Percentiles rank a stretch among this genome's conserved stretches.
Evolutionary conservation across 2,329 filamentous ascomycete genomes (phyloP).

Genomic region (Biscogniauxia marginata): DNA sequence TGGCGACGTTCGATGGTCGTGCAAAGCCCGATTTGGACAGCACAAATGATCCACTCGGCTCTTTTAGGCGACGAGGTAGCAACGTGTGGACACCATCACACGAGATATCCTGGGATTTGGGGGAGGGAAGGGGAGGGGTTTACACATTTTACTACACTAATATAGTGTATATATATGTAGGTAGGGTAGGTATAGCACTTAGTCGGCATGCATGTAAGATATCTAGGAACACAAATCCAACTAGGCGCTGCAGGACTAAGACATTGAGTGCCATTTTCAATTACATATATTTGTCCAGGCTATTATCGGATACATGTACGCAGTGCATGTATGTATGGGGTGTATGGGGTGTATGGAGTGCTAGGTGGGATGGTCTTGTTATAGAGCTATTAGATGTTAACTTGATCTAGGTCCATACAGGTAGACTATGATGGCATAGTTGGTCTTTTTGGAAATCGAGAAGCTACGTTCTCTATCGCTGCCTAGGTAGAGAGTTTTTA

Average conservation of each 20-base stretch:
- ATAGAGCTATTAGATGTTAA: no score
- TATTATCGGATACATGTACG: no score
- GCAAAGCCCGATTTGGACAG: neutral
- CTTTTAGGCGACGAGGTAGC: neutral
- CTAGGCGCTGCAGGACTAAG: no score
- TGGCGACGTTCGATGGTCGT: neutral
- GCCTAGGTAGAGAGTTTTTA: no score
- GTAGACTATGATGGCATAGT: no score
- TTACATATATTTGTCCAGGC: no score
- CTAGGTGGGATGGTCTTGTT: no score
- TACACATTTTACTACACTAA: neutral
- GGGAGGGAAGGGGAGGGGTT: neutral
- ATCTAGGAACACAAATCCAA: neutral
- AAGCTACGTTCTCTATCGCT: no score
- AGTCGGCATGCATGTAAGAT: constrained; percentile 9
- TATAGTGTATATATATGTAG: neutral
- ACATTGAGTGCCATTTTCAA: no score
- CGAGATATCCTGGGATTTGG: neutral
- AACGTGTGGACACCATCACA: neutral
- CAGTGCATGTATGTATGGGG: no score
- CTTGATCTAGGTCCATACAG: no score
- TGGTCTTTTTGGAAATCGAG: neutral
- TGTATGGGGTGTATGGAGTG: no score
- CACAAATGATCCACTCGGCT: neutral
- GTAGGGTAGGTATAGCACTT: neutral